Conservation (phyloP, 202 grass and related monocot genomes). For the Saccharum hybrid region DNA sequence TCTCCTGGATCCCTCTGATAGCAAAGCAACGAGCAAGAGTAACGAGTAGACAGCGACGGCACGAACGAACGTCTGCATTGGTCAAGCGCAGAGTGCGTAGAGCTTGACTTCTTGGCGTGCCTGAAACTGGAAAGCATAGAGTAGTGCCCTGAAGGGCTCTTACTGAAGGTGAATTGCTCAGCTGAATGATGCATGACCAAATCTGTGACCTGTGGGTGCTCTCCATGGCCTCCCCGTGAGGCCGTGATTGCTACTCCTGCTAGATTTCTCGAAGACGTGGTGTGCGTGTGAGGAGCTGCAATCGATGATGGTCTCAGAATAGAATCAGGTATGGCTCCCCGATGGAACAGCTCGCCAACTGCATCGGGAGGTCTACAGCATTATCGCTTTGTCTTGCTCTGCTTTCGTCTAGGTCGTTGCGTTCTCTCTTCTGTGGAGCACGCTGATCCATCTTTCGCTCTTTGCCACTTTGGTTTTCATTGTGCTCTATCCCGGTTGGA, state of each 20-base stretch:
- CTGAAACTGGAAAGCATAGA: slow-evolving; percentile 22
- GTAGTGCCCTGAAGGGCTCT: not conserved
- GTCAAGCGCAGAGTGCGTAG: slow-evolving; percentile 4
- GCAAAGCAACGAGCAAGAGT: not conserved
- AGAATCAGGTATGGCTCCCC: not conserved
- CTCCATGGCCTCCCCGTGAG: not conserved
- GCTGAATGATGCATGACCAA: not conserved
- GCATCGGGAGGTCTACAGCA: not conserved
- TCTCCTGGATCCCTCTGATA: not conserved
- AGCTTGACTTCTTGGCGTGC: slow-evolving; percentile 15
- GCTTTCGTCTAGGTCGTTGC: not conserved
- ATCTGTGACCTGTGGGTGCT: not conserved
- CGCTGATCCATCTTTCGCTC: not conserved
- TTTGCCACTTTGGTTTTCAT: not conserved
- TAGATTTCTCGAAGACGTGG: not conserved
- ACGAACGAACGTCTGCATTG: not conserved
- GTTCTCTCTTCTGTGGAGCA: not conserved
- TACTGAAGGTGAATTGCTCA: not conserved
- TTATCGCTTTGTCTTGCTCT: not conserved
- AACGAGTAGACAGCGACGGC: slow-evolving; percentile 21
- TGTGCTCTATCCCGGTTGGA: not conserved
- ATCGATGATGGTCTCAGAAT: not conserved
- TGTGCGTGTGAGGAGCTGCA: not conserved
- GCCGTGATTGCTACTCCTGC: not conserved
- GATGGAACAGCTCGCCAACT: slow-evolving; percentile 37